Percentiles rank a stretch among this genome's conserved stretches.
phyloP scores from a whole-genome alignment of 2,329 filamentous ascomycete species.

The Neofusicoccum umdonicola region DNA sequence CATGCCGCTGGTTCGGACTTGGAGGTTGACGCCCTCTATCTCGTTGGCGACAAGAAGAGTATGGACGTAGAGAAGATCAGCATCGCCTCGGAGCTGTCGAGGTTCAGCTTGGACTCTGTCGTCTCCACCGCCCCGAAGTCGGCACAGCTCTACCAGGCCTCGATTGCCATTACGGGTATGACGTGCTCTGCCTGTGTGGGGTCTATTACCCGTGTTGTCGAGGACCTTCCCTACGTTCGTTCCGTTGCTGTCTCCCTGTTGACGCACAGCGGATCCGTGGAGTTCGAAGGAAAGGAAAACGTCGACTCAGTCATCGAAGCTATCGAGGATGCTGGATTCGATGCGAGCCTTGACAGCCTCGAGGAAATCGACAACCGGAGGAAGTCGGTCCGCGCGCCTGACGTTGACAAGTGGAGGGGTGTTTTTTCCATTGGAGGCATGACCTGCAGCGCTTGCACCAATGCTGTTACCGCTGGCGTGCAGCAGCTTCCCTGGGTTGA shows the following conservation, averaged over 20 bases:
- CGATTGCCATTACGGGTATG: constrained; percentile 21
- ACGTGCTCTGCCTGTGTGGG: constrained; percentile 22
- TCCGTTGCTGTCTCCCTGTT: constrained; percentile 23
- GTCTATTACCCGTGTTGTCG: constrained; percentile 21
- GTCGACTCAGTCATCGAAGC: constrained; percentile 18
- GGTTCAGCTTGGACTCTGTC: constrained; percentile 15
- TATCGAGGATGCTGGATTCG: constrained; percentile 27
- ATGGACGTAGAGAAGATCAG: constrained; percentile 6
- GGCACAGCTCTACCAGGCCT: constrained; percentile 6
- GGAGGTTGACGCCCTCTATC: not conserved
- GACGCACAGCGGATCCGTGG: constrained; percentile 23
- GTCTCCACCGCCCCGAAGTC: constrained; percentile 1
- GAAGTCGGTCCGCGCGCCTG: constrained; percentile 6
- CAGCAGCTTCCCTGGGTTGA: constrained; percentile 46
- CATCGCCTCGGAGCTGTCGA: constrained; percentile 8
- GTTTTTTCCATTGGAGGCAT: constrained; percentile 55
- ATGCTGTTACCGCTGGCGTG: constrained; percentile 48
- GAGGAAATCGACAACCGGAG: constrained; percentile 13
- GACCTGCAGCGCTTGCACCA: constrained; percentile 58
- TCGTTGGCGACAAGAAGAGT: constrained; percentile 1
- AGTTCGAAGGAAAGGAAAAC: constrained; percentile 23
- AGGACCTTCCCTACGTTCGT: constrained; percentile 22
- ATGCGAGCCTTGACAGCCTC: constrained; percentile 21
- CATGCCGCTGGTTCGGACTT: not conserved
- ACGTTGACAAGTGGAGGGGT: constrained; percentile 36